Percentiles rank a stretch among this genome's conserved stretches.
These are phyloP conservation scores for Oryza australiensis DNA, from an alignment of 176 grass and related monocot genomes.

Conservation along the genomic window DNA sequence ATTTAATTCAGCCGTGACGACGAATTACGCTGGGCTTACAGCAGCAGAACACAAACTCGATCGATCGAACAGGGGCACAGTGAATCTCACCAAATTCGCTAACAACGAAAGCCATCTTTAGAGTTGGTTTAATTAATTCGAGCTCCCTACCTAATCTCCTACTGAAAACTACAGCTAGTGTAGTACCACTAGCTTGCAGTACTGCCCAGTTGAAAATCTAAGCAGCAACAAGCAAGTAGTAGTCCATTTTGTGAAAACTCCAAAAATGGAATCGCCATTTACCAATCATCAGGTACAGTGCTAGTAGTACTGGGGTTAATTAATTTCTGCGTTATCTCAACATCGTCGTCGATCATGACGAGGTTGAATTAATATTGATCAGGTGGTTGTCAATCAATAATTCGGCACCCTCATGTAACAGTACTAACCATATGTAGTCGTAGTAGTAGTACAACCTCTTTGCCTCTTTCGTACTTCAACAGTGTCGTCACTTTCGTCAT, in stretches of 20 bases:
- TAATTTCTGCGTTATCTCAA: not conserved
- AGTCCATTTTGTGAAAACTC: not conserved
- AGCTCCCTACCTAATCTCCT: not conserved
- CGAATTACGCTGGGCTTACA: conserved; percentile 40
- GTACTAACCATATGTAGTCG: not conserved
- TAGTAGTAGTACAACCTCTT: not conserved
- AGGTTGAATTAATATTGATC: not conserved
- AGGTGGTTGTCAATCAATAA: not conserved
- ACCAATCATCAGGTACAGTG: not conserved
- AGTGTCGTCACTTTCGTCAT: not conserved
- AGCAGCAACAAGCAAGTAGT: not conserved
- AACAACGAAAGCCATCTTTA: conserved; percentile 26
- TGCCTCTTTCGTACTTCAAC: not conserved
- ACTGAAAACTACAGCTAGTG: not conserved
- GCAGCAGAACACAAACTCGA: conserved; percentile 51
- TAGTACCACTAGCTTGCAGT: not conserved
- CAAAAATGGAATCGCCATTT: not conserved
- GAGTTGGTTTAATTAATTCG: conserved; percentile 20
- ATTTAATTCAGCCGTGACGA: not conserved
- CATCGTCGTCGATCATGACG: not conserved
- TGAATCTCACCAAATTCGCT: conserved; percentile 56
- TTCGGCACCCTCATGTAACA: not conserved
- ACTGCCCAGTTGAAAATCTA: not conserved
- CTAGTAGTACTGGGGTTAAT: not conserved
- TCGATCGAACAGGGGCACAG: conserved; percentile 21